Conservation (phyloP, 106 monocot species). For the Dioscorea zingiberensis region DNA sequence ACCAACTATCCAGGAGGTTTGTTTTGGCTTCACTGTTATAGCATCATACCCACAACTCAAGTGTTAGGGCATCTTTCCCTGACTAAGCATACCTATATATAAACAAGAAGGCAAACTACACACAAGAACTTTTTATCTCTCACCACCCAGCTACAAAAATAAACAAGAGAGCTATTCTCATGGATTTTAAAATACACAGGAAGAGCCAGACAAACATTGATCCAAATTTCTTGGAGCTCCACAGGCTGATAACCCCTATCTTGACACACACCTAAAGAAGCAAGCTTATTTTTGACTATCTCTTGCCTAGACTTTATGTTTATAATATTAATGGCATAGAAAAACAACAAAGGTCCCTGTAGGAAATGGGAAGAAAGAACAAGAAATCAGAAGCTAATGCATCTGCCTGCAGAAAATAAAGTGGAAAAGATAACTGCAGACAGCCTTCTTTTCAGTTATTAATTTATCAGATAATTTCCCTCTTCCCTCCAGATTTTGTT, state of each 20-base stretch:
- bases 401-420: background rate
- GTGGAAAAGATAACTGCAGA: conserved; percentile 14
- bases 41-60: conserved; percentile 10
- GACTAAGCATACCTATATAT: conserved; percentile 3
- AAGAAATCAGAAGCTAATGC: background rate
- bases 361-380: background rate
- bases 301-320: no score
- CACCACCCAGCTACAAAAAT: no score
- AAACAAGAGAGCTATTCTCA: no score
- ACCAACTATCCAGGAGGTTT: conserved; percentile 96
- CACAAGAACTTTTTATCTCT: no score
- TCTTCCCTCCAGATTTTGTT: conserved; percentile 41
- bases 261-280: no score
- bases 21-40: conserved; percentile 80
- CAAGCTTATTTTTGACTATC: no score
- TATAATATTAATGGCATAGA: no score
- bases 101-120: no score
- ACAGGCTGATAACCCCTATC: background rate
- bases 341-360: background rate
- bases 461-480: conserved; percentile 65
- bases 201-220: no score
- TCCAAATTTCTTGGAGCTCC: background rate
- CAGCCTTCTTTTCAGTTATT: conserved; percentile 91
- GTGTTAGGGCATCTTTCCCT: conserved; percentile 4
- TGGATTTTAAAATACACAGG: no score